Conservation (phyloP, 2,329 filamentous ascomycete species). For the Clonostachys rhizophaga region DNA sequence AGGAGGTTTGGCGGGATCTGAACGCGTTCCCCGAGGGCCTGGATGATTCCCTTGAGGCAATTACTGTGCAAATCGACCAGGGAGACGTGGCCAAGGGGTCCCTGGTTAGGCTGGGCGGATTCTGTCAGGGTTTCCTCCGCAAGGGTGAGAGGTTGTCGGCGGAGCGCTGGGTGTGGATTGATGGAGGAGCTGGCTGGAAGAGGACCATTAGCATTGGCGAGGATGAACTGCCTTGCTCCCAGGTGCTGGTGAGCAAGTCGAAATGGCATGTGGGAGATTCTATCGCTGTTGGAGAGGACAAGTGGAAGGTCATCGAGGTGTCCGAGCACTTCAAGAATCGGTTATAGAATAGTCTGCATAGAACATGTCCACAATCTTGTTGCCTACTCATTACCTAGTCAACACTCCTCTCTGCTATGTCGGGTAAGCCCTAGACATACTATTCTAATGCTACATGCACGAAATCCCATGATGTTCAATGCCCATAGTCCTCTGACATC, state of each 20-base stretch:
- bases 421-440: too few species aligned
- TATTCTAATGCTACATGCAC: too few species aligned
- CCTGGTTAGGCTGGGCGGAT: slow-evolving; percentile 47
- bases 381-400: too few species aligned
- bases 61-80: slow-evolving; percentile 6
- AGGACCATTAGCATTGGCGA: slow-evolving; percentile 26
- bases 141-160: slow-evolving; percentile 32
- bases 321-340: too few species aligned
- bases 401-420: too few species aligned
- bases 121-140: slow-evolving; percentile 51
- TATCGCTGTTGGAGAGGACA: background rate
- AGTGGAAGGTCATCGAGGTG: background rate
- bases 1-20: slow-evolving; percentile 61
- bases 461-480: too few species aligned
- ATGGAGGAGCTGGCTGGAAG: slow-evolving; percentile 21
- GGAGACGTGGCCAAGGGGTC: slow-evolving; percentile 33
- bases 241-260: slow-evolving; percentile 7
- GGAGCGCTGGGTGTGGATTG: slow-evolving; percentile 49
- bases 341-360: too few species aligned
- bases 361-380: too few species aligned
- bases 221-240: slow-evolving; percentile 24
- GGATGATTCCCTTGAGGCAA: background rate
- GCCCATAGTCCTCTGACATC: too few species aligned
- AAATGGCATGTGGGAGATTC: background rate
- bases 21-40: slow-evolving; percentile 15